Evolutionary conservation across 768 basidiomycete species (phyloP).

Genomic region (Nevesoporus exiguus): DNA sequence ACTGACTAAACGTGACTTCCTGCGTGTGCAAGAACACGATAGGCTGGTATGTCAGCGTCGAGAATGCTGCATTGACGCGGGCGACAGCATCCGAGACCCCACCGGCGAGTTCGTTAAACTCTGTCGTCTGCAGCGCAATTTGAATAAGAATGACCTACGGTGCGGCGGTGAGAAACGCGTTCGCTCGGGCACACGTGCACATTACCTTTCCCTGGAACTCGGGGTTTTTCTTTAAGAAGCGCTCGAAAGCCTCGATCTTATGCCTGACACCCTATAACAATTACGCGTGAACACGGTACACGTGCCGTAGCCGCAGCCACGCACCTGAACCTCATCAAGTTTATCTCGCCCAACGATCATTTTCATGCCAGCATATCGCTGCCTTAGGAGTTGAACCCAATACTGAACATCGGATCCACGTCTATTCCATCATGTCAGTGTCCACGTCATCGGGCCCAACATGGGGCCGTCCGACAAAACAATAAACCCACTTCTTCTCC

Average conservation of each 20-base stretch:
- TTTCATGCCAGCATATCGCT: slow-evolving; percentile 83
- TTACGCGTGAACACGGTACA: neutral
- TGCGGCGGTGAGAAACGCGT: neutral
- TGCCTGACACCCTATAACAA: slow-evolving; percentile 62
- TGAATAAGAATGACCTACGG: slow-evolving; percentile 78
- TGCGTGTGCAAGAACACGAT: slow-evolving; percentile 83
- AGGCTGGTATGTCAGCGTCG: slow-evolving; percentile 83
- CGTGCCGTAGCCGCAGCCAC: neutral
- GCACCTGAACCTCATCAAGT: slow-evolving; percentile 76
- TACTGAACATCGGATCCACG: slow-evolving; percentile 74
- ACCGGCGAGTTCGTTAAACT: slow-evolving; percentile 70
- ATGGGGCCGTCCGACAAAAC: slow-evolving; percentile 4
- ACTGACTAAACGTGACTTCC: slow-evolving; percentile 82
- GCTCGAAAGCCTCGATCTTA: slow-evolving; percentile 80
- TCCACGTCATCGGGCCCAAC: neutral
- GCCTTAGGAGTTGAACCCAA: slow-evolving; percentile 76
- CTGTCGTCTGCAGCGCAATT: slow-evolving; percentile 80
- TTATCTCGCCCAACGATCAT: slow-evolving; percentile 87
- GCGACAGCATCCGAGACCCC: slow-evolving; percentile 70
- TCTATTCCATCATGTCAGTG: slow-evolving; percentile 35
- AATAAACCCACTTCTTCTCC: slow-evolving; percentile 53
- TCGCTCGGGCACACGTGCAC: neutral
- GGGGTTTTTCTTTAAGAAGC: slow-evolving; percentile 75
- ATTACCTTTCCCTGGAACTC: slow-evolving; percentile 71
- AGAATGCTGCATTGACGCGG: slow-evolving; percentile 79